These are phyloP conservation scores for Cyberlindnera suaveolens DNA, from an alignment of 805 yeast species.

Conservation along the genomic window DNA sequence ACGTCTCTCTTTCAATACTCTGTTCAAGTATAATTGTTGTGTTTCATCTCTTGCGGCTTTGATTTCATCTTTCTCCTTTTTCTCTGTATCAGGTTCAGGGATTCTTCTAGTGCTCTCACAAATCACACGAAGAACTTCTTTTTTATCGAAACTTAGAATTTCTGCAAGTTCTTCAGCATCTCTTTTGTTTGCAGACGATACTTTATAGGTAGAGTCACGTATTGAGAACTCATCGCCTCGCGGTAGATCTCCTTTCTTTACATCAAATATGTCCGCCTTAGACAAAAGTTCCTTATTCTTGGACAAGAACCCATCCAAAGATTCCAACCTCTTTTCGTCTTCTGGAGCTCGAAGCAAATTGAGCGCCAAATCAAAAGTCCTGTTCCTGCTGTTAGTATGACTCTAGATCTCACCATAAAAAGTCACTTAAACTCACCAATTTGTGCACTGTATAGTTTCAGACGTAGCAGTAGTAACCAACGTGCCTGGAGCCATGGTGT, in stretches of 20 bases:
- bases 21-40: constrained; percentile 27
- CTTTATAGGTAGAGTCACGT: constrained; percentile 34
- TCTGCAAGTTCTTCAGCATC: constrained; percentile 36
- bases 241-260: constrained; percentile 6
- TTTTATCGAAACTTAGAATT: constrained; percentile 31
- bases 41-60: constrained; percentile 6
- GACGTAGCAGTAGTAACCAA: too few species aligned
- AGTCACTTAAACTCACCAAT: too few species aligned
- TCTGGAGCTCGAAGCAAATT: constrained; percentile 11
- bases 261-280: constrained; percentile 8
- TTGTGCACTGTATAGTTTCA: too few species aligned
- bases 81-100: constrained; percentile 16
- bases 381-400: constrained; percentile 7
- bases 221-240: constrained; percentile 26
- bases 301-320: constrained; percentile 14
- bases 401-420: too few species aligned
- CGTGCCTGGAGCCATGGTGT: too few species aligned
- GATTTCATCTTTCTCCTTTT: constrained; percentile 5
- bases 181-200: constrained; percentile 28
- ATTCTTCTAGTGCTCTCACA: constrained; percentile 35
- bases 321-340: constrained; percentile 11
- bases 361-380: constrained; percentile 24
- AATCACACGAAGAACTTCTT: constrained; percentile 45
- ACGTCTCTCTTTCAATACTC: constrained; percentile 47
- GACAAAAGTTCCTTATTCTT: constrained; percentile 8